Evolutionary conservation across 371 early-diverging fungal genomes (phyloP).

Genomic region (Mucor velutinosus): DNA sequence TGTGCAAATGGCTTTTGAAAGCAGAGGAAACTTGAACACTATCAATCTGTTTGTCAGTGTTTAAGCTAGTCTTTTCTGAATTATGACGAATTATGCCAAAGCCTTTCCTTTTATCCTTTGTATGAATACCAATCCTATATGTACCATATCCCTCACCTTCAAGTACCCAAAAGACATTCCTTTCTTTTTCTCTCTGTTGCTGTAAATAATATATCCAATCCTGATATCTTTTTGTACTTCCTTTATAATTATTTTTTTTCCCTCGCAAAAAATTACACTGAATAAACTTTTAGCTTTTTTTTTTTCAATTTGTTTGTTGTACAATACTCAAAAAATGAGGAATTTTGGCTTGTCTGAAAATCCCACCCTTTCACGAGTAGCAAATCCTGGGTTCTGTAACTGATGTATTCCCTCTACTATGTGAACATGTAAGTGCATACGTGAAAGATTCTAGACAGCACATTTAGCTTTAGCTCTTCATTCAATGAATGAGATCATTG

Average conservation of each 20-base stretch:
- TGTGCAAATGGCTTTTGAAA: conserved; percentile 90
- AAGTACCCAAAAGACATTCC: background rate
- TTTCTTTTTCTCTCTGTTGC: conserved; percentile 7
- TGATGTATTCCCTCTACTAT: background rate
- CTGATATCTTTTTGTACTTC: background rate
- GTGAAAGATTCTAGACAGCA: background rate
- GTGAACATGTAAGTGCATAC: background rate
- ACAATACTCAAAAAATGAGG: background rate
- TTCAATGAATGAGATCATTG: background rate
- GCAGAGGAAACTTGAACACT: conserved; percentile 45
- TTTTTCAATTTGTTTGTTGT: background rate
- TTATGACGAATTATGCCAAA: conserved; percentile 1
- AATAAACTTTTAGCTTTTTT: background rate
- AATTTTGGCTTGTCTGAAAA: background rate
- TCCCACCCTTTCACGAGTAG: background rate
- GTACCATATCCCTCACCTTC: background rate
- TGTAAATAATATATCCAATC: conserved; percentile 6
- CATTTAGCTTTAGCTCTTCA: background rate
- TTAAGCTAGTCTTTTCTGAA: conserved; percentile 3
- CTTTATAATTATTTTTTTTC: background rate
- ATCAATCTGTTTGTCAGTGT: conserved; percentile 48
- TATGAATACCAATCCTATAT: background rate
- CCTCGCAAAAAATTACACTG: background rate
- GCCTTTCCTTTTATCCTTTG: background rate
- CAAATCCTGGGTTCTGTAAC: background rate